Evolutionary conservation across 1,139 yeast genomes (phyloP), one percentile per base, ranked within the genome.

Genomic region (Diutina rugosa): DNA sequence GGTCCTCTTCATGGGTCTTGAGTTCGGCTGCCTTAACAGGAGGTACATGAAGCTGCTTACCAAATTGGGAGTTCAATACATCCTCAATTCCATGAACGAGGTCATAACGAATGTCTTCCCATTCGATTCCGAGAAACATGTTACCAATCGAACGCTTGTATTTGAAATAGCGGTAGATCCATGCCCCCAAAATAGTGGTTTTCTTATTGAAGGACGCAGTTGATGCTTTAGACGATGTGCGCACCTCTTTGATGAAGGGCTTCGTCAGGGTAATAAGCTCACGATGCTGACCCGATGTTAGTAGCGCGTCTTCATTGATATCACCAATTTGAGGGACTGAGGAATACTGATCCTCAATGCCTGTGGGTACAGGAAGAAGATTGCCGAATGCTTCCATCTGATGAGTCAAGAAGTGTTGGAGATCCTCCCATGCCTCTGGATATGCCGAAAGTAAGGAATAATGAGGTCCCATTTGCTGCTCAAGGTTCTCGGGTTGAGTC

Each of bases 31-130:
- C 38, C 38, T 49, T 10, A 28, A 18, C 29, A 3, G 53, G 53
- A 8, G 53, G 32, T 14, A 52, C 29, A 12, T 56, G 47, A n/a
- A 60, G 55, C 30, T 67, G 63, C 55, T 67, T 69, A 1, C 79
- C 79, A 57, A 68, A 67, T 53, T 67, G 71, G 55, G 68, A 68
- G 61, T 74, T 73, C 48, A 72, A 57, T 55, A 67, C 67, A 10
- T 66, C 64, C 58, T 76, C 80, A 18, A 74, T 62, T 1, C 79
- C 79, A 58, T 68, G 67, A 4, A 70, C 61, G 51, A 75, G 62
- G 52, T 76, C 80, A 56, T 71, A 68, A 46, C 79, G 64, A 49
- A 76, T 70, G 56, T 73, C 77, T 58, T 76, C 79, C 79, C 79
- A 76, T 63, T 74, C 79, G 62, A 76, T 71, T 1, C 73, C 78